A percentile compares a stretch with the other conserved stretches of the same genome.
Conservation (phyloP, 2,329 filamentous ascomycete species). For the Onygenales sp. region DNA sequence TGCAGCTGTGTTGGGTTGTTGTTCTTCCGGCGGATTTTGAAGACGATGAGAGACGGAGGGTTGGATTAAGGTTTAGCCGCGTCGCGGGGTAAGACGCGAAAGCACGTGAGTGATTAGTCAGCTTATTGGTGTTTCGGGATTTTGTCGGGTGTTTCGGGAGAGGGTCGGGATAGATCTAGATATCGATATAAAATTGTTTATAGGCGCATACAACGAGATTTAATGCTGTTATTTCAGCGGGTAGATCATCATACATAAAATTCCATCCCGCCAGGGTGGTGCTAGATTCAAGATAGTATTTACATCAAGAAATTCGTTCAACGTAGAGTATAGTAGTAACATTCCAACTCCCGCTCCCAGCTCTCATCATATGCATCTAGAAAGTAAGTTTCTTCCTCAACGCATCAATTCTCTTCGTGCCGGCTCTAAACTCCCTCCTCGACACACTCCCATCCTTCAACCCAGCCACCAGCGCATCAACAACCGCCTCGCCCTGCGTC, state of each 20-base stretch:
- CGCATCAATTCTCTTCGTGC: constrained; percentile 12
- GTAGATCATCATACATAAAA: too few relatives aligned
- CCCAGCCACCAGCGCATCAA: constrained; percentile 12
- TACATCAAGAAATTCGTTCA: too few relatives aligned
- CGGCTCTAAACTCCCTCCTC: constrained; percentile 9
- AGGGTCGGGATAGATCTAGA: too few relatives aligned
- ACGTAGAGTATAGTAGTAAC: too few relatives aligned
- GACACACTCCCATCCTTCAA: constrained; percentile 13
- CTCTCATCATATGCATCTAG: neutral
- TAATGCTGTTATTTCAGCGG: too few relatives aligned
- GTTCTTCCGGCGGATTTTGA: neutral
- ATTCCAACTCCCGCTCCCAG: too few relatives aligned
- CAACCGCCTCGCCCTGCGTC: constrained; percentile 19
- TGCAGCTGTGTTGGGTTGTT: neutral
- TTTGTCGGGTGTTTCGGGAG: neutral
- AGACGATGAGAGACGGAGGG: neutral
- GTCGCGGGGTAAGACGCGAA: neutral
- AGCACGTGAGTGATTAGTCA: neutral
- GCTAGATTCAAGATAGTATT: too few relatives aligned
- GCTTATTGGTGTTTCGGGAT: neutral
- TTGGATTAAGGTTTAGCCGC: neutral
- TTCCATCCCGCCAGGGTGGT: too few relatives aligned
- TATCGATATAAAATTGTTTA: too few relatives aligned
- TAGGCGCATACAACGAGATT: too few relatives aligned
- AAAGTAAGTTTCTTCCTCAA: constrained; percentile 10